Percentiles rank a stretch among this genome's conserved stretches.
phyloP scores from a whole-genome alignment of 129 eudicot species.

The Kitagawia praeruptora region DNA sequence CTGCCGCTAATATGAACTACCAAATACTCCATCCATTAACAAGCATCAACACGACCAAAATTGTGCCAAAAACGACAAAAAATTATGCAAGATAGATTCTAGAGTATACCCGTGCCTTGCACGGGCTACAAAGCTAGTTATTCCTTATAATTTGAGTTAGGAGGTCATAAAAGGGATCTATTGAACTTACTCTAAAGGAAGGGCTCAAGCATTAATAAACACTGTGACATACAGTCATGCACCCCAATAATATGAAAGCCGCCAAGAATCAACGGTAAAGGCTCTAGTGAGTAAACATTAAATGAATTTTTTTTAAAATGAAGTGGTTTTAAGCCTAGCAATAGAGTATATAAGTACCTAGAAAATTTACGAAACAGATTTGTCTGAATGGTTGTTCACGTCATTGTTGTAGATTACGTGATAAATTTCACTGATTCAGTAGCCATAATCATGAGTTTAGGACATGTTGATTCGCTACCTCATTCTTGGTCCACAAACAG shows the following conservation, averaged over 20 bases:
- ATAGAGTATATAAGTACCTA: not conserved
- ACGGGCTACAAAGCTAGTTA: too few species aligned
- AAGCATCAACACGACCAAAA: too few species aligned
- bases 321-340: not conserved
- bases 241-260: slow-evolving; percentile 1
- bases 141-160: too few species aligned
- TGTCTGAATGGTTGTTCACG: not conserved
- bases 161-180: too few species aligned
- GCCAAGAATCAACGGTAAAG: not conserved
- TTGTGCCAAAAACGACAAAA: too few species aligned
- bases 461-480: not conserved
- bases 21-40: too few species aligned
- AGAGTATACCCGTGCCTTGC: too few species aligned
- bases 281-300: not conserved
- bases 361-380: not conserved
- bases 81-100: too few species aligned
- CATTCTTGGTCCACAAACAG: not conserved
- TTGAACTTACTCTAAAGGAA: too few species aligned
- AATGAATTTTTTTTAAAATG: not conserved
- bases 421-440: too few species aligned
- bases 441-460: not conserved
- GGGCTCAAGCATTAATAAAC: not conserved
- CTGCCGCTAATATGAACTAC: too few species aligned
- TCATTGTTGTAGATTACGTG: too few species aligned
- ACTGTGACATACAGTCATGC: not conserved